Percentiles rank a stretch among this genome's conserved stretches.
phyloP scores from a whole-genome alignment of 148 eudicot species.

The Cornus florida region DNA sequence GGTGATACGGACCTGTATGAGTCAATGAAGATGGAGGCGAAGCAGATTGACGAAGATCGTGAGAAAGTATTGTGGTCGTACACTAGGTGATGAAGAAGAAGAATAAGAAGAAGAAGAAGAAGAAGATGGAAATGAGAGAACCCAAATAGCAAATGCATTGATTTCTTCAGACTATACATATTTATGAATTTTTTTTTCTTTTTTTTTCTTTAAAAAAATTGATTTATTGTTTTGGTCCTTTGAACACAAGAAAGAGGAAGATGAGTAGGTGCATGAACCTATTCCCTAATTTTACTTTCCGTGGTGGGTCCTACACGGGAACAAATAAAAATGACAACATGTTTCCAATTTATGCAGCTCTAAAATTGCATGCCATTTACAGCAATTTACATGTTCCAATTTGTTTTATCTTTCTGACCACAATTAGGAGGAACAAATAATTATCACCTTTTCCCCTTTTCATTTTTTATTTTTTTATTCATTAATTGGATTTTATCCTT shows the following conservation, averaged over 20 bases:
- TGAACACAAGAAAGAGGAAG: neutral
- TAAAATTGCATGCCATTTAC: no score
- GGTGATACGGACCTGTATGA: neutral
- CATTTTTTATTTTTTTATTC: no score
- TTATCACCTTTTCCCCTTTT: no score
- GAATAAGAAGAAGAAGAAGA: neutral
- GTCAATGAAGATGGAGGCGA: neutral
- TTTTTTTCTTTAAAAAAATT: no score
- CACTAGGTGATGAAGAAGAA: neutral
- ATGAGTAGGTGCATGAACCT: constrained; percentile 37
- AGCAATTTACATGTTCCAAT: no score
- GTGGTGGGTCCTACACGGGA: neutral
- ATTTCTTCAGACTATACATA: neutral
- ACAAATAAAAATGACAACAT: neutral
- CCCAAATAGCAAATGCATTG: neutral
- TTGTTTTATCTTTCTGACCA: neutral
- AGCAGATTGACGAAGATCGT: neutral
- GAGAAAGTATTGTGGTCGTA: neutral
- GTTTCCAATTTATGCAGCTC: no score
- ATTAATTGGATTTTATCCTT: no score
- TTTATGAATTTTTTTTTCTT: neutral
- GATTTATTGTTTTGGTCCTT: neutral
- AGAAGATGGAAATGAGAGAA: neutral
- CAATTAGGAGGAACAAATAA: neutral
- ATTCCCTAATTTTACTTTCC: neutral